Percentiles rank a stretch among this genome's conserved stretches.
These are phyloP conservation scores for Chrysophaeum taylorii DNA, from an alignment of 352 stramenopile species.

Conservation along the genomic window DNA sequence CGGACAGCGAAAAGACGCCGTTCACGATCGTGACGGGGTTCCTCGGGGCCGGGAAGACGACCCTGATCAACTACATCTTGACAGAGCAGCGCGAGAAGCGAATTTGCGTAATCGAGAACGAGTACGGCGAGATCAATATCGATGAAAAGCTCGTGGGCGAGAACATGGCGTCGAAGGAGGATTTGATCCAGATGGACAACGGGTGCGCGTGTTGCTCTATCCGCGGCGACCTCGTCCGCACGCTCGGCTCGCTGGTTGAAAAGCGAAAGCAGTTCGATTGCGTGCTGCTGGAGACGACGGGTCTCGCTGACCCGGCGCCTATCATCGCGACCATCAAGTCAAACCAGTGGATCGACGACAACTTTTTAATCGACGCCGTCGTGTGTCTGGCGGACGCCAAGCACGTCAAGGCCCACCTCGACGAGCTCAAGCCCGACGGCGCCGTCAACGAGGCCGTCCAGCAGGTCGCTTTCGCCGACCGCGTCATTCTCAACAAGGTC, in stretches of 20 bases:
- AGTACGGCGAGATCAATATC: conserved; percentile 71
- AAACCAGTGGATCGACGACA: conserved; percentile 66
- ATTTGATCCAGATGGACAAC: conserved; percentile 94
- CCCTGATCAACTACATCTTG: conserved; percentile 92
- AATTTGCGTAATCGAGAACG: conserved; percentile 89
- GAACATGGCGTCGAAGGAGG: conserved; percentile 63
- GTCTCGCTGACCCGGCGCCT: conserved; percentile 83
- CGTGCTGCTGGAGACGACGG: conserved; percentile 91
- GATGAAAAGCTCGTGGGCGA: conserved; percentile 51
- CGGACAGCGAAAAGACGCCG: conserved; percentile 47
- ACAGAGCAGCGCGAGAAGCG: conserved; percentile 75
- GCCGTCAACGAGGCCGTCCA: conserved; percentile 77
- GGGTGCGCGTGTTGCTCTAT: conserved; percentile 94
- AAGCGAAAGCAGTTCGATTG: conserved; percentile 82
- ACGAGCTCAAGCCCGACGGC: conserved; percentile 63
- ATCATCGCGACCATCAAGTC: conserved; percentile 92
- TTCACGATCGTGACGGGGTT: conserved; percentile 86
- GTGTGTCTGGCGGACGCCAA: conserved; percentile 88
- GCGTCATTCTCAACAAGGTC: conserved; percentile 97
- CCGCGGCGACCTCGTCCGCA: conserved; percentile 70
- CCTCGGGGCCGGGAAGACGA: conserved; percentile 91
- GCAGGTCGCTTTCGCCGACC: conserved; percentile 95
- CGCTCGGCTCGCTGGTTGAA: conserved; percentile 77
- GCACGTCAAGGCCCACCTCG: conserved; percentile 60
- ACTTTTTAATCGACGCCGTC: conserved; percentile 83